phyloP scores from a whole-genome alignment of 2,329 filamentous ascomycete genomes.

The Sarocladiaceae sp. region DNA sequence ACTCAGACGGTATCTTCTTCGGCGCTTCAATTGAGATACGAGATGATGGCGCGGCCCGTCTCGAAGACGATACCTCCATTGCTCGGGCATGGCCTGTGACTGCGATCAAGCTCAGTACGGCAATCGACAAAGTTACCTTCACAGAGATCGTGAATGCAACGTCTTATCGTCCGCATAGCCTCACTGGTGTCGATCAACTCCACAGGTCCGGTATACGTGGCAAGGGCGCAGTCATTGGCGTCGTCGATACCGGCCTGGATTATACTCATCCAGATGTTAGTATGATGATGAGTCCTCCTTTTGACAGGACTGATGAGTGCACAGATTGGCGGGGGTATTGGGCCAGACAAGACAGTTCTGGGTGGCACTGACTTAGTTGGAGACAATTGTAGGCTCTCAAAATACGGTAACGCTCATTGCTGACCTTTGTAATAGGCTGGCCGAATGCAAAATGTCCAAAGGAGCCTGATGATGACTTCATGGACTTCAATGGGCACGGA shows the following conservation, averaged over 20 bases:
- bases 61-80: conserved; percentile 14
- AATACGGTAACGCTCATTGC: neutral
- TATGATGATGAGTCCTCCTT: neutral
- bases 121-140: neutral
- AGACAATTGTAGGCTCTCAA: neutral
- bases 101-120: neutral
- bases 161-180: conserved; percentile 5
- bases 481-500: conserved; percentile 18
- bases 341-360: neutral
- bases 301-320: neutral
- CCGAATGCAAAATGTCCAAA: neutral
- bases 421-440: neutral
- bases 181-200: conserved; percentile 18
- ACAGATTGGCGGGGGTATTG: conserved; percentile 8
- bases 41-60: conserved; percentile 14
- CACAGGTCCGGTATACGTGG: conserved; percentile 18
- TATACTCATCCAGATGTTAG: conserved; percentile 17
- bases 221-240: conserved; percentile 18
- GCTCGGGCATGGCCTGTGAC: conserved; percentile 18
- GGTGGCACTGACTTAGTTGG: conserved; percentile 10
- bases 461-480: conserved; percentile 16
- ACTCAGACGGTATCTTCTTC: conserved; percentile 16
- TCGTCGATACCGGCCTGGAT: conserved; percentile 20
- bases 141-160: neutral
- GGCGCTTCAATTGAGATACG: conserved; percentile 19